These are phyloP conservation scores for Rhexocercosporidium sp. DNA, from an alignment of 2,329 filamentous ascomycete species.

Conservation along the genomic window DNA sequence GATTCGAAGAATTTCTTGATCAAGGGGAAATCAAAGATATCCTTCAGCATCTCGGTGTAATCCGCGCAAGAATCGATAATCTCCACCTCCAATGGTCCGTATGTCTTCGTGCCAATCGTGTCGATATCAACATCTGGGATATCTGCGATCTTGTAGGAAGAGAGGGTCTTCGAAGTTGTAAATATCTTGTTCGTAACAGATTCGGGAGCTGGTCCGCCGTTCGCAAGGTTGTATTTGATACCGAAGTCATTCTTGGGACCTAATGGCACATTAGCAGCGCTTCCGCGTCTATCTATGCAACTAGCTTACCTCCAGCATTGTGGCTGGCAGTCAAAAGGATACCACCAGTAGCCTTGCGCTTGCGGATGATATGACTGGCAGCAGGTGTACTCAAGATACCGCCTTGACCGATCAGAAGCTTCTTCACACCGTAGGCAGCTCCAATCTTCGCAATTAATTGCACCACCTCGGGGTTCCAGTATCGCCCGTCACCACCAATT, in stretches of 20 bases:
- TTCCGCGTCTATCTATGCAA: neutral
- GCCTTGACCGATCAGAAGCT: conserved; percentile 93
- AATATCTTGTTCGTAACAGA: conserved; percentile 98
- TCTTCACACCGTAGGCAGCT: conserved; percentile 97
- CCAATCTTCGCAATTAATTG: conserved; percentile 98
- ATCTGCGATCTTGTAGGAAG: conserved; percentile 88
- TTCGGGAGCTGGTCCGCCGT: conserved; percentile 94
- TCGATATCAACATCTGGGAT: conserved; percentile 86
- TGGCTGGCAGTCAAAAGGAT: conserved; percentile 97
- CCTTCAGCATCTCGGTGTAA: conserved; percentile 94
- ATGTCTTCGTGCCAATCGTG: conserved; percentile 81
- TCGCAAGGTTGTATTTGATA: conserved; percentile 99
- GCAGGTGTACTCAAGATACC: conserved; percentile 97
- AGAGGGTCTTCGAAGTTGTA: conserved; percentile 86
- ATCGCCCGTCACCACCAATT: conserved; percentile 96
- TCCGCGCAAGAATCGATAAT: conserved; percentile 92
- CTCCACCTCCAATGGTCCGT: conserved; percentile 89
- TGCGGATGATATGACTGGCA: conserved; percentile 93
- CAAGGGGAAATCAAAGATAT: conserved; percentile 96
- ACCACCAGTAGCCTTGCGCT: conserved; percentile 92
- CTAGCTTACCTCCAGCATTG: conserved; percentile 83
- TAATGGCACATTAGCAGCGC: conserved; percentile 45
- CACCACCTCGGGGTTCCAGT: conserved; percentile 95
- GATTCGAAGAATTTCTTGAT: conserved; percentile 92
- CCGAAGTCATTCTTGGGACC: conserved; percentile 95